These are phyloP conservation scores for Tylopilus plumbeoviolaceoides DNA, from an alignment of 768 basidiomycete genomes.

Conservation along the genomic window DNA sequence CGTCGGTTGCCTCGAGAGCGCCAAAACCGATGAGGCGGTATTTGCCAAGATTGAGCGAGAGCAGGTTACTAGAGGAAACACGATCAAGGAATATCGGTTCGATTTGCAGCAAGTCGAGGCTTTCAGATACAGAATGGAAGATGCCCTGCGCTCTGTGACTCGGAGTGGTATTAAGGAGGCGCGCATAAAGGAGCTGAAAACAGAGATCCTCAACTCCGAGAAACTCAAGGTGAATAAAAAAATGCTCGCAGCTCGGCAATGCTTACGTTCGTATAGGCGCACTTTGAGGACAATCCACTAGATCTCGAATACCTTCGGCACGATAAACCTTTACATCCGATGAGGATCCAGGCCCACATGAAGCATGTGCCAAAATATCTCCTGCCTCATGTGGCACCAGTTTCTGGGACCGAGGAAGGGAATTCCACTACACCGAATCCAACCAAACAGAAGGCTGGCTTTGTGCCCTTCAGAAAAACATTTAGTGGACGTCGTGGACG, in stretches of 20 bases:
- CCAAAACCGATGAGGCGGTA: conserved; percentile 64
- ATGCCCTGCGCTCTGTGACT: conserved; percentile 87
- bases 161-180: conserved; percentile 85
- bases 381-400: conserved; percentile 64
- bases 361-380: conserved; percentile 94
- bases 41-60: conserved; percentile 71
- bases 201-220: conserved; percentile 91
- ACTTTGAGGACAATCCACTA: conserved; percentile 95
- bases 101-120: conserved; percentile 96
- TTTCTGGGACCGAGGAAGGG: conserved; percentile 37
- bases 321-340: conserved; percentile 91
- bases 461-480: conserved; percentile 71
- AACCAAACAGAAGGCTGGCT: conserved; percentile 38
- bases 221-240: conserved; percentile 77
- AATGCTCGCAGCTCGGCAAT: neutral
- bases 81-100: conserved; percentile 85
- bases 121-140: conserved; percentile 97
- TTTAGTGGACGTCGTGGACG: conserved; percentile 47
- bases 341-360: conserved; percentile 88
- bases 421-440: conserved; percentile 11
- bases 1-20: conserved; percentile 63
- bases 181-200: conserved; percentile 86
- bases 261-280: conserved; percentile 54
- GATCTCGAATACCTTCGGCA: conserved; percentile 91
- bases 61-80: conserved; percentile 54